Base-by-base conservation (phyloP, 2,329 filamentous ascomycete species). In the Fusarium sarcochroum region DNA sequence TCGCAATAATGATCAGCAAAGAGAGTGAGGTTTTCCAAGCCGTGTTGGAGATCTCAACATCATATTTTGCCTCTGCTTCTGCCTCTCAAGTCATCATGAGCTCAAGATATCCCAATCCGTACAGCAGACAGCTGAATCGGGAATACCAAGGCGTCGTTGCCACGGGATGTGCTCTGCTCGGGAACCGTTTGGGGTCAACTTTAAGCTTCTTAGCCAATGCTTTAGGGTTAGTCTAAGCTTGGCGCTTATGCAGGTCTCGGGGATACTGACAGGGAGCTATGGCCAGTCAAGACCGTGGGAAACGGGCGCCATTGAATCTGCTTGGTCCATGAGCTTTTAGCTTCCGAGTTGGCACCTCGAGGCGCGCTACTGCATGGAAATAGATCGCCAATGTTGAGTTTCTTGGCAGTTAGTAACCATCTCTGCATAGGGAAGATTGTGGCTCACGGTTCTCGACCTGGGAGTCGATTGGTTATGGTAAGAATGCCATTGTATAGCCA, bases 311-410 rank as follows among this genome's bases (percentile, higher is more conserved):
- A n/a, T 38, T 6, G 17, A 25, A 55, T 44, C 44, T 38, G 42
- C 37, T 55, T 59, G 57, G 57, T 55, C 21, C 7, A 17, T 18
- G 14, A 42, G 21, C 18, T 27, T 46, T 68, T 70, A 60, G 63
- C 57, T 67, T 68, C 58, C 23, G 34, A 37, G 44, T 23, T 37
- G 51, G 27, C 51, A 52, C 54, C 54, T 52, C 49, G 57, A 59
- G 52, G 53, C 48, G 38, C 49, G 57, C 45, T 45, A 51, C 48
- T 34, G 6, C 32, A 42, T 45, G 64, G 64, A 64, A 53, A 44
- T 46, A 56, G 57, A 25, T 20, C 14, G 5, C 5, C 11, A 17
- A 18, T 13, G 17, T 45, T 30, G 35, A 18, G 44, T 37, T 48
- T 60, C 5, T n/a, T 51, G 47, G 21, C 14, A 42, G 25, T 58